Evolutionary conservation across 2,329 filamentous ascomycete species (phyloP).

Genomic region (Aureobasidium sp.): DNA sequence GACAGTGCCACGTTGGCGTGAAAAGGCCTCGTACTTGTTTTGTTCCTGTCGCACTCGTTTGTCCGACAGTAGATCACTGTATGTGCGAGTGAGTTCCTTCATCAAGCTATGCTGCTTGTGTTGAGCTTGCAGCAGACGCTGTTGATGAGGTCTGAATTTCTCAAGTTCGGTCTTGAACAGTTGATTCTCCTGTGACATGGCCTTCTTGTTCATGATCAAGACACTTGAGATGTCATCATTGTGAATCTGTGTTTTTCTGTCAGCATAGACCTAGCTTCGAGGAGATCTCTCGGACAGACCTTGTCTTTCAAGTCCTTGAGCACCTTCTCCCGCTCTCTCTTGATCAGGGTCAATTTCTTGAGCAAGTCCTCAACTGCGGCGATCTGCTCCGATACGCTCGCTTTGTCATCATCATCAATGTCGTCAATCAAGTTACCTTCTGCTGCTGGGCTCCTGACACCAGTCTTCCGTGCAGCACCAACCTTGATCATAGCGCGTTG

Average conservation of each 20-base stretch:
- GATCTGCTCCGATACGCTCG: slow-evolving; percentile 85
- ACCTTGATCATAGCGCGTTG: slow-evolving; percentile 78
- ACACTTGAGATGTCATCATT: slow-evolving; percentile 97
- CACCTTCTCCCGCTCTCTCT: slow-evolving; percentile 83
- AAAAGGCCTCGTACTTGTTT: slow-evolving; percentile 86
- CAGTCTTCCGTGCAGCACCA: slow-evolving; percentile 50
- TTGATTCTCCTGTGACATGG: slow-evolving; percentile 82
- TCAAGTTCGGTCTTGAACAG: slow-evolving; percentile 95
- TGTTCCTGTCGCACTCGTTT: slow-evolving; percentile 90
- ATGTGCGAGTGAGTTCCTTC: slow-evolving; percentile 85
- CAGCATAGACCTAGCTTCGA: background rate
- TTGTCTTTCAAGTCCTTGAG: slow-evolving; percentile 97
- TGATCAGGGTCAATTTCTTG: slow-evolving; percentile 85
- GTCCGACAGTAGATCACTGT: slow-evolving; percentile 84
- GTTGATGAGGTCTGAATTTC: slow-evolving; percentile 92
- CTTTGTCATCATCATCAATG: slow-evolving; percentile 77
- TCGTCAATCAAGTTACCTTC: slow-evolving; percentile 84
- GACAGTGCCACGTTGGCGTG: slow-evolving; percentile 71
- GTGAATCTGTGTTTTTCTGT: slow-evolving; percentile 59
- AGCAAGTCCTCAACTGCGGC: slow-evolving; percentile 80
- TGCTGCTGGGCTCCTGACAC: slow-evolving; percentile 48
- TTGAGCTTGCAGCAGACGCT: slow-evolving; percentile 80
- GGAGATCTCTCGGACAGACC: slow-evolving; percentile 47
- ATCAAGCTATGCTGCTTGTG: slow-evolving; percentile 92
- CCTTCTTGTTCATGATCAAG: slow-evolving; percentile 95